A percentile compares a stretch with the other conserved stretches of the same genome.
Evolutionary conservation across 225 moss, liverwort and hornwort genomes (phyloP).

Genomic region (Rhytidiadelphus loreus): DNA sequence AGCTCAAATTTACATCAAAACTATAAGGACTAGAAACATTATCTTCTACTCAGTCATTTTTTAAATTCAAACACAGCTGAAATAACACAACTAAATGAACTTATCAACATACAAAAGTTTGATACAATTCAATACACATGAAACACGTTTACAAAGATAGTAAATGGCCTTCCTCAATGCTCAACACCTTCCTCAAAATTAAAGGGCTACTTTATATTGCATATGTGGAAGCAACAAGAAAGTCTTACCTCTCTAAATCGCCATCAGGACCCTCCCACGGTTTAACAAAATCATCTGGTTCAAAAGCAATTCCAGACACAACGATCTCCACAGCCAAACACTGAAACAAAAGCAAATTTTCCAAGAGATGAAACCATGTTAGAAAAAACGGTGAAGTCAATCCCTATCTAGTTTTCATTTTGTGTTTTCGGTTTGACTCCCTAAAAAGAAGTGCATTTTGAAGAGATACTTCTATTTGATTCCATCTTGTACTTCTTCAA

Average conservation of each 20-base stretch:
- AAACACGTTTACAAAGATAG: neutral
- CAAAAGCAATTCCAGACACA: conserved; percentile 72
- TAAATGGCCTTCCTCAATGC: neutral
- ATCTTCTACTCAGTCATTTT: neutral
- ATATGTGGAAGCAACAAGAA: neutral
- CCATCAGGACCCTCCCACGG: conserved; percentile 87
- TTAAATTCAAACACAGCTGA: neutral
- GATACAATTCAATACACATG: neutral
- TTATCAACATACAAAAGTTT: too few species aligned
- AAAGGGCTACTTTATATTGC: neutral
- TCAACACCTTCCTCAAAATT: neutral
- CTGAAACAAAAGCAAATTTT: conserved; percentile 18
- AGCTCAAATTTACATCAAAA: neutral
- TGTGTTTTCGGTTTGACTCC: neutral
- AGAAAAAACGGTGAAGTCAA: neutral
- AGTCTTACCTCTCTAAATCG: conserved; percentile 24
- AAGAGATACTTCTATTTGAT: neutral
- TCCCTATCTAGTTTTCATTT: neutral
- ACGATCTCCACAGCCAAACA: conserved; percentile 86
- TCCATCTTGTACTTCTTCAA: neutral
- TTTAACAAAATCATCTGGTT: conserved; percentile 51
- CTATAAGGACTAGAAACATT: too few species aligned
- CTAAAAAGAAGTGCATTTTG: neutral
- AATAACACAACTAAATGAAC: neutral
- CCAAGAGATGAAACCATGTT: neutral